These are phyloP conservation scores for Rhizodiscina lignyota DNA, from an alignment of 495 filamentous ascomycete species.

Conservation along the genomic window DNA sequence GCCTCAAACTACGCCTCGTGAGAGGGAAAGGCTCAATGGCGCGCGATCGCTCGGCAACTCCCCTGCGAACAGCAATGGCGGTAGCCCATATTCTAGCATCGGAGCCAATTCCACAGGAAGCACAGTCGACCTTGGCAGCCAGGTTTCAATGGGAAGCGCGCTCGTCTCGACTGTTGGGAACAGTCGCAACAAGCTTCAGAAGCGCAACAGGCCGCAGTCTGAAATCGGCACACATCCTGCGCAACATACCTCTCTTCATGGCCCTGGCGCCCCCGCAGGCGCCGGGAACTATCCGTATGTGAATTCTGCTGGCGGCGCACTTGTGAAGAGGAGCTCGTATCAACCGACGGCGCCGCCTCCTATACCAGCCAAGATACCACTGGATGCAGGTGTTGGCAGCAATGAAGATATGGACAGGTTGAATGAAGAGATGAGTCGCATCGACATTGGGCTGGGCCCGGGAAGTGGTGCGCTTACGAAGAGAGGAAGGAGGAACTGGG, in stretches of 20 bases:
- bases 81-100: not conserved
- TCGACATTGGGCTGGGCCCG: conserved; percentile 51
- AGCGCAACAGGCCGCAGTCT: conserved; percentile 17
- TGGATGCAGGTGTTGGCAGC: conserved; percentile 22
- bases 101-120: not conserved
- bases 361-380: conserved; percentile 60
- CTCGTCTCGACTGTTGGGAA: conserved; percentile 10
- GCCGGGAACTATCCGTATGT: conserved; percentile 17
- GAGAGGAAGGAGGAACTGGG: no score
- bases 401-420: conserved; percentile 8
- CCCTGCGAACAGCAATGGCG: not conserved
- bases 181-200: conserved; percentile 43
- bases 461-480: not conserved
- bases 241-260: conserved; percentile 5
- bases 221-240: conserved; percentile 6
- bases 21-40: conserved; percentile 6
- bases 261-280: not conserved
- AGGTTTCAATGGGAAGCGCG: conserved; percentile 14
- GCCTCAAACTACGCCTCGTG: conserved; percentile 24
- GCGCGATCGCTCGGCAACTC: conserved; percentile 4
- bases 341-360: conserved; percentile 47
- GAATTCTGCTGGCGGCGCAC: conserved; percentile 16
- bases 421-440: conserved; percentile 44
- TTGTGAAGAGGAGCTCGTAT: conserved; percentile 5
- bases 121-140: conserved; percentile 2